Conservation (phyloP, 768 basidiomycete species). For the Xanthoconium purpureum region DNA sequence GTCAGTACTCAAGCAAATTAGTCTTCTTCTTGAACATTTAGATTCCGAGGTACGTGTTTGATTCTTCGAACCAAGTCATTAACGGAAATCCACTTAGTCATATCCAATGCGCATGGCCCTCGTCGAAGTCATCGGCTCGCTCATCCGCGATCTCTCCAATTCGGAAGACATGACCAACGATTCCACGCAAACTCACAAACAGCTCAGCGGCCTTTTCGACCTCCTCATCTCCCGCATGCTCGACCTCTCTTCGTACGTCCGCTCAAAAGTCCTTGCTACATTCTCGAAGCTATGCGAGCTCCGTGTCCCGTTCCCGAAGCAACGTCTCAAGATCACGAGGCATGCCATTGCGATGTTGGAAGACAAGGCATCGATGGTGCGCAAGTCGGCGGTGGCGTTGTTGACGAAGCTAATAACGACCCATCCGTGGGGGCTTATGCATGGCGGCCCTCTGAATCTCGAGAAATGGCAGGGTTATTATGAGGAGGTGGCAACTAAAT, state of each 20-base stretch:
- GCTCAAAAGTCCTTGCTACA: constrained; percentile 80
- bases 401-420: constrained; percentile 74
- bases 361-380: constrained; percentile 87
- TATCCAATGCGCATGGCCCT: constrained; percentile 96
- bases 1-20: constrained; percentile 91
- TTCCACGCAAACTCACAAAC: constrained; percentile 52
- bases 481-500: constrained; percentile 53
- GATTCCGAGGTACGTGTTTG: constrained; percentile 78
- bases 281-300: constrained; percentile 76
- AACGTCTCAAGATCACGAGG: constrained; percentile 70
- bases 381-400: constrained; percentile 77
- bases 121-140: constrained; percentile 82
- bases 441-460: constrained; percentile 77
- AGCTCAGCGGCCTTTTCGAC: constrained; percentile 78
- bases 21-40: constrained; percentile 68
- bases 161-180: constrained; percentile 48
- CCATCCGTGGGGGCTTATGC: constrained; percentile 83
- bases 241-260: constrained; percentile 87
- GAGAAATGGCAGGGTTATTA: constrained; percentile 76
- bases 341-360: constrained; percentile 79
- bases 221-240: constrained; percentile 83
- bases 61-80: neutral
- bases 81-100: constrained; percentile 47
- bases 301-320: constrained; percentile 79
- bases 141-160: constrained; percentile 77